These are phyloP conservation scores for Ophiosphaerella korrae DNA, from an alignment of 2,329 filamentous ascomycete genomes.

Conservation along the genomic window DNA sequence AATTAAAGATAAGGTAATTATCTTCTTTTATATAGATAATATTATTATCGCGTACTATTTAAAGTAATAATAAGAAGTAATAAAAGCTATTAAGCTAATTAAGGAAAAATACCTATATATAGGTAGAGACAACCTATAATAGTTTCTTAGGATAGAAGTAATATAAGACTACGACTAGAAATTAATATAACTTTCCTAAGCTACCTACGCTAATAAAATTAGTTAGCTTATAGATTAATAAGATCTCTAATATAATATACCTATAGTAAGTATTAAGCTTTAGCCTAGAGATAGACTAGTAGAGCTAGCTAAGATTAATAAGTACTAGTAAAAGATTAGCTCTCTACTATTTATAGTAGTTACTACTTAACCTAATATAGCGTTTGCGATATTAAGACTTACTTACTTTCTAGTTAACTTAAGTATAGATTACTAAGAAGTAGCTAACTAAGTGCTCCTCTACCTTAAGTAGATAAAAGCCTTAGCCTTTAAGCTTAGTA, in stretches of 20 bases:
- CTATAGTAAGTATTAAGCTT: neutral
- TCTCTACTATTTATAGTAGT: conserved; percentile 5
- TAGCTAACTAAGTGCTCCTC: conserved; percentile 5
- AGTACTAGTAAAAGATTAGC: neutral
- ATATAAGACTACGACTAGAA: neutral
- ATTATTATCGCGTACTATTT: conserved; percentile 7
- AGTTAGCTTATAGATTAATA: neutral
- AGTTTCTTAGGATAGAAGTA: conserved; percentile 12
- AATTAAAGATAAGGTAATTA: conserved; percentile 7
- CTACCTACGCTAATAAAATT: neutral
- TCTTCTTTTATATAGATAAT: conserved; percentile 1
- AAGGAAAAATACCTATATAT: conserved; percentile 2
- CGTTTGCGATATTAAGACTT: conserved; percentile 6
- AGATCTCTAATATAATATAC: neutral
- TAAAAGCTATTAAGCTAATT: conserved; percentile 1
- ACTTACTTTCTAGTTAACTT: neutral
- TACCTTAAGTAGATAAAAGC: conserved; percentile 4
- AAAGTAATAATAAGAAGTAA: neutral
- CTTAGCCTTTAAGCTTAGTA: neutral
- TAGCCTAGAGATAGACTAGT: neutral
- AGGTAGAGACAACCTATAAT: conserved; percentile 6
- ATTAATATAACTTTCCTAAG: neutral
- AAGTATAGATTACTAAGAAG: neutral
- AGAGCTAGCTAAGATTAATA: neutral
- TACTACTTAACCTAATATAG: conserved; percentile 4